These are phyloP conservation scores for Talaromyces piceae DNA, from an alignment of 2,329 filamentous ascomycete species.

Conservation along the genomic window DNA sequence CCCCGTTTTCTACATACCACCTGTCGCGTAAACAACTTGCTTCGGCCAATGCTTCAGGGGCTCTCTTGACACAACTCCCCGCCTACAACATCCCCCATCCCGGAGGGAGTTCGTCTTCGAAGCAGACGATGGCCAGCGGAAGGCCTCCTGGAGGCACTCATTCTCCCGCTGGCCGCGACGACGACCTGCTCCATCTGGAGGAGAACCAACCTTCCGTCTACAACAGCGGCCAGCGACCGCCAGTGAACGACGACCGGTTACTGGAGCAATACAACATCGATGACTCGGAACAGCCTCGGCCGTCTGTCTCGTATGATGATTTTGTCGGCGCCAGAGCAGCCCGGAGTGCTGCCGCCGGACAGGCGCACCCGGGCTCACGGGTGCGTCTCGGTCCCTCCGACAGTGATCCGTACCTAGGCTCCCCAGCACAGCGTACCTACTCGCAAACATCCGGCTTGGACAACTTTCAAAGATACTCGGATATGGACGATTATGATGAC, in stretches of 20 bases:
- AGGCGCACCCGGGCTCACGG: slow-evolving; percentile 24
- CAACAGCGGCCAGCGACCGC: slow-evolving; percentile 65
- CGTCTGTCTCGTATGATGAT: slow-evolving; percentile 89
- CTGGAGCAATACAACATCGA: slow-evolving; percentile 67
- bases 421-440: slow-evolving; percentile 41
- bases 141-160: slow-evolving; percentile 46
- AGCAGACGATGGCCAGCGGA: slow-evolving; percentile 41
- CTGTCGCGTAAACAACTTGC: neutral
- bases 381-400: slow-evolving; percentile 25
- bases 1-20: neutral
- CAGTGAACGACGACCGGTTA: slow-evolving; percentile 74
- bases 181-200: slow-evolving; percentile 35
- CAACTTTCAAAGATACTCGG: slow-evolving; percentile 89
- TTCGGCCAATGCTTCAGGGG: slow-evolving; percentile 31
- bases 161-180: slow-evolving; percentile 37
- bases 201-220: slow-evolving; percentile 47
- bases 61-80: slow-evolving; percentile 16
- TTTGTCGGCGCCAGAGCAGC: slow-evolving; percentile 75
- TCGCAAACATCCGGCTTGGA: slow-evolving; percentile 74
- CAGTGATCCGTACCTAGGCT: slow-evolving; percentile 31
- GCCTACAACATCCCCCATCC: slow-evolving; percentile 1
- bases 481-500: slow-evolving; percentile 78
- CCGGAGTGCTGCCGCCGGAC: slow-evolving; percentile 43
- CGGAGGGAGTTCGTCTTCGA: slow-evolving; percentile 29
- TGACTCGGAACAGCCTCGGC: slow-evolving; percentile 57